Evolutionary conservation across 176 grass and related monocot genomes (phyloP).

Genomic region (Musa itinerans): DNA sequence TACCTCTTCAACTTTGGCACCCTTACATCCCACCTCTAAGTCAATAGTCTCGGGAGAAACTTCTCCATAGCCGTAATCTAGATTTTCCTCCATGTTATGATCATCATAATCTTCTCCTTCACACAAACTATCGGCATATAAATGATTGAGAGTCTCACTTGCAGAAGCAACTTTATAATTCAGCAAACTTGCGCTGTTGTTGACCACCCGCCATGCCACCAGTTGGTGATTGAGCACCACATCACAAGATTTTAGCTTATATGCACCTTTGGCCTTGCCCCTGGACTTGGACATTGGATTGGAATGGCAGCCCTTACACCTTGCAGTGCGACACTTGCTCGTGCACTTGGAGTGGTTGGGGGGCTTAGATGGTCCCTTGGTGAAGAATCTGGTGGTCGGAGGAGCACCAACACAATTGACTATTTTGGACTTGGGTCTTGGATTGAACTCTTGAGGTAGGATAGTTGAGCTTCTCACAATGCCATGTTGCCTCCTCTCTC

Average conservation of each 20-base stretch:
- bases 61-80: neutral
- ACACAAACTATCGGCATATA: neutral
- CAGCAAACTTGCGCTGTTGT: neutral
- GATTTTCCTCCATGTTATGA: neutral
- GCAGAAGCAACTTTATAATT: neutral
- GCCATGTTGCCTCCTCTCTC: constrained; percentile 12
- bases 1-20: neutral
- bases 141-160: neutral
- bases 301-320: constrained; percentile 13
- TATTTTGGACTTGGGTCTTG: neutral
- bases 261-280: constrained; percentile 17
- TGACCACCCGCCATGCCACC: neutral
- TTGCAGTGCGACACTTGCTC: constrained; percentile 6
- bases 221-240: neutral
- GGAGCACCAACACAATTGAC: neutral
- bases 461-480: neutral
- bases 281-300: constrained; percentile 12
- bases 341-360: constrained; percentile 36
- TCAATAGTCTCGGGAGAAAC: neutral
- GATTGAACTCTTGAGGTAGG: neutral
- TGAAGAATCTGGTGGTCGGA: constrained; percentile 9
- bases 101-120: neutral
- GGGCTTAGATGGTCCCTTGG: constrained; percentile 21
- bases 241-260: constrained; percentile 13
- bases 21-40: neutral